Percentiles rank a stretch among this genome's conserved stretches.
phyloP scores from a whole-genome alignment of 805 yeast genomes.

The Cyberlindnera suaveolens region DNA sequence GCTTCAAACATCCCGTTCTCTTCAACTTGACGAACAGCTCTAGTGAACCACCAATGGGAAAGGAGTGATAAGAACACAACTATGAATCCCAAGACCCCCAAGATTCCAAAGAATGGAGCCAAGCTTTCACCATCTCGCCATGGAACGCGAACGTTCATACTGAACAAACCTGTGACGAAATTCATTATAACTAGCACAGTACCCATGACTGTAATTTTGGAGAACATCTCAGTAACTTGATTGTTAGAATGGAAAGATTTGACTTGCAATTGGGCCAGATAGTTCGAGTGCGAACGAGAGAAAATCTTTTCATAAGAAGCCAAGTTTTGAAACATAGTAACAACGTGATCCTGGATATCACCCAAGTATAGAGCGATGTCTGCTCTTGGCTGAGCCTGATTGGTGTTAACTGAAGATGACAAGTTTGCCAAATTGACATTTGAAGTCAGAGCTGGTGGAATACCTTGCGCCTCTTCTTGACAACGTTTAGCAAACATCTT shows the following conservation, averaged over 20 bases:
- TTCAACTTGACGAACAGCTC: conserved; percentile 26
- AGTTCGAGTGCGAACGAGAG: conserved; percentile 85
- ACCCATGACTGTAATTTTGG: conserved; percentile 86
- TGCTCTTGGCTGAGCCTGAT: conserved; percentile 62
- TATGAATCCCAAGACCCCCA: conserved; percentile 43
- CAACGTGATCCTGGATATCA: conserved; percentile 94
- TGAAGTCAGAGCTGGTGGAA: conserved; percentile 36
- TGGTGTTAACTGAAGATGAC: conserved; percentile 14
- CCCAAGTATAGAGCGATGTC: conserved; percentile 90
- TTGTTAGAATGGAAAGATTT: conserved; percentile 84
- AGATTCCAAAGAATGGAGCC: conserved; percentile 66
- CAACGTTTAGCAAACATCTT: conserved; percentile 95
- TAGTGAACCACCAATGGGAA: conserved; percentile 37
- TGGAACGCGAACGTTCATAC: conserved; percentile 91
- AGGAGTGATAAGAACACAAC: conserved; percentile 33
- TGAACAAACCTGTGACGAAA: conserved; percentile 84
- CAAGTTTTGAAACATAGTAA: conserved; percentile 91
- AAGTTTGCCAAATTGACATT: conserved; percentile 33
- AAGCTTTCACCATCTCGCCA: conserved; percentile 45
- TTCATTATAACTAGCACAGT: conserved; percentile 87
- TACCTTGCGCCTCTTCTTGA: conserved; percentile 53
- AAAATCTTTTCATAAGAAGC: conserved; percentile 89
- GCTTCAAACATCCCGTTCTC: conserved; percentile 7
- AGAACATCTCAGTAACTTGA: conserved; percentile 78
- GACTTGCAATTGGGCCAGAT: conserved; percentile 89